Conservation (phyloP, 2,329 filamentous ascomycete genomes). For the Neonectria faginata region DNA sequence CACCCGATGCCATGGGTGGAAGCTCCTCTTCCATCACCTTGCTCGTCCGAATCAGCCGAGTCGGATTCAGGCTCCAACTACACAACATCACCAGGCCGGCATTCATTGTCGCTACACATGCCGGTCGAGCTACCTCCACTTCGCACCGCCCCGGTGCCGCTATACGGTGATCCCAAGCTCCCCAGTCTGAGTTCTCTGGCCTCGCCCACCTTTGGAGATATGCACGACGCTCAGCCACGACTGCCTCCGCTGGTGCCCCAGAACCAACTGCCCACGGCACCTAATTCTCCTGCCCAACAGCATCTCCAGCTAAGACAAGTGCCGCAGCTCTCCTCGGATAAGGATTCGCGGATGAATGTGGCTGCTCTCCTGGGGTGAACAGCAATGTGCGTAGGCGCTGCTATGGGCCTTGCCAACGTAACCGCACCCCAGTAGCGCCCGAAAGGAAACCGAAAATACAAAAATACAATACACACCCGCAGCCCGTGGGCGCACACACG, state of each 20-base stretch:
- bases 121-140: slow-evolving; percentile 58
- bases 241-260: slow-evolving; percentile 30
- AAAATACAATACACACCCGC: not conserved
- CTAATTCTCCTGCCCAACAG: slow-evolving; percentile 44
- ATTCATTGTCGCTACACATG: slow-evolving; percentile 51
- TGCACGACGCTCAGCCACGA: slow-evolving; percentile 29
- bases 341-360: slow-evolving; percentile 44
- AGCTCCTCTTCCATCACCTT: slow-evolving; percentile 53
- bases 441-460: not conserved
- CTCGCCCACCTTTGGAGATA: slow-evolving; percentile 28
- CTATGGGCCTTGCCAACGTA: not conserved
- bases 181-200: slow-evolving; percentile 45
- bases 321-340: slow-evolving; percentile 14
- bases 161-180: slow-evolving; percentile 40
- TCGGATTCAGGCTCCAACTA: slow-evolving; percentile 76
- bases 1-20: slow-evolving; percentile 45
- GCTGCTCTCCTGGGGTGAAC: slow-evolving; percentile 38
- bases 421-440: not conserved
- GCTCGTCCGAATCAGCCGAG: slow-evolving; percentile 62
- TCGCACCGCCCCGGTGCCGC: slow-evolving; percentile 20
- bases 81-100: slow-evolving; percentile 67
- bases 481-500: not conserved
- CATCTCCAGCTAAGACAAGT: slow-evolving; percentile 29
- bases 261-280: slow-evolving; percentile 45
- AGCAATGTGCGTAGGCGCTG: not conserved